phyloP scores from a whole-genome alignment of 306 rosid genomes.

The Quercus alba region DNA sequence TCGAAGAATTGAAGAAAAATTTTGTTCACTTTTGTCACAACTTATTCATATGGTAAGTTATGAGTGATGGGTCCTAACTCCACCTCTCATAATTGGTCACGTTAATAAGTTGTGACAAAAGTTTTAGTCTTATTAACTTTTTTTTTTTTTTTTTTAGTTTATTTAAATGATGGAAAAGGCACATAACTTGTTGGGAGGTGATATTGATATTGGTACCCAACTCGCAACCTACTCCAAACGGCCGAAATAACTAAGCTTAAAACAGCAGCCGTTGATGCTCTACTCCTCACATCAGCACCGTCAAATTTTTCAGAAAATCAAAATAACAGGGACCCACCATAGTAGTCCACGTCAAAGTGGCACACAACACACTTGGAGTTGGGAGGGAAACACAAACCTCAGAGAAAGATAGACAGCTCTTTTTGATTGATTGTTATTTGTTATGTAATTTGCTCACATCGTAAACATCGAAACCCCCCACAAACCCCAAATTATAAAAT shows the following conservation, averaged over 20 bases:
- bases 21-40: no score
- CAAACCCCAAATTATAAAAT: no score
- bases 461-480: constrained; percentile 36
- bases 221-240: neutral
- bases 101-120: rapidly evolving
- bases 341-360: neutral
- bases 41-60: rapidly evolving
- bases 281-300: neutral
- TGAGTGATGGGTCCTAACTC: rapidly evolving
- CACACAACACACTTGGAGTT: neutral
- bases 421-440: no score
- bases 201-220: neutral
- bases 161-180: no score
- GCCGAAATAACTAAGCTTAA: neutral
- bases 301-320: neutral
- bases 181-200: no score
- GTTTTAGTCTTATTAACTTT: rapidly evolving
- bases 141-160: no score
- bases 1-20: rapidly evolving
- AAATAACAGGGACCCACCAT: neutral
- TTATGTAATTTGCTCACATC: constrained; percentile 13
- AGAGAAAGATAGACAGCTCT: no score
- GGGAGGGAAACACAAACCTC: neutral
- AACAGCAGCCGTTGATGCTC: neutral
- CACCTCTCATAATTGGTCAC: no score